These are phyloP conservation scores for Beauveria brongniartii DNA, from an alignment of 2,329 filamentous ascomycete genomes.

Conservation along the genomic window DNA sequence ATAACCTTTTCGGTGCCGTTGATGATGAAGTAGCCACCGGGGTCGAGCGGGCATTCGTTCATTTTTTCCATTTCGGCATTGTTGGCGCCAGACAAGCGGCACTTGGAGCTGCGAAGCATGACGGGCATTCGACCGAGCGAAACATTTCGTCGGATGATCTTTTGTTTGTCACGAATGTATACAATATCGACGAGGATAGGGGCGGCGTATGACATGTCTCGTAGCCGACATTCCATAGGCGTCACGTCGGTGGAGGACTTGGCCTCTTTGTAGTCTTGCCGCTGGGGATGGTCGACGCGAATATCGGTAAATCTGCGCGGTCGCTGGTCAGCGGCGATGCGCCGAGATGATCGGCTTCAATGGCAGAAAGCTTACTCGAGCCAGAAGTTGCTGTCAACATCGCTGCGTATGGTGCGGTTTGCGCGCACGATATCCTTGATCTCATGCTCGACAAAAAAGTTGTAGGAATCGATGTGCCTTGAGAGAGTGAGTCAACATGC, in stretches of 20 bases:
- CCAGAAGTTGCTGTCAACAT: conserved; percentile 88
- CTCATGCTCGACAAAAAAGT: conserved; percentile 94
- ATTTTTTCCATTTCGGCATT: conserved; percentile 84
- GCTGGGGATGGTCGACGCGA: conserved; percentile 72
- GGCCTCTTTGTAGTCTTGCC: conserved; percentile 65
- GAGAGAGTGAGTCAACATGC: conserved; percentile 6
- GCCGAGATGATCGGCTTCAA: not conserved
- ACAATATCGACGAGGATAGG: conserved; percentile 89
- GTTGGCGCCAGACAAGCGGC: conserved; percentile 72
- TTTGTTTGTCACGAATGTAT: conserved; percentile 74
- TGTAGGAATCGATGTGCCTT: conserved; percentile 91
- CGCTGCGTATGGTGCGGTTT: conserved; percentile 80
- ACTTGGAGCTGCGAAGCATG: conserved; percentile 95
- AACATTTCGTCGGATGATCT: conserved; percentile 66
- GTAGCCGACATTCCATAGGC: conserved; percentile 90
- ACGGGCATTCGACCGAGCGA: conserved; percentile 87
- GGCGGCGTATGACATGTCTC: conserved; percentile 96
- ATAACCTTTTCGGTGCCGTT: conserved; percentile 98
- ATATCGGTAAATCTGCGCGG: conserved; percentile 66
- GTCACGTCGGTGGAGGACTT: conserved; percentile 69
- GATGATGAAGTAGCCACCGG: conserved; percentile 96
- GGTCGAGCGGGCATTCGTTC: conserved; percentile 93
- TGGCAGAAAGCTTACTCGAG: conserved; percentile 50
- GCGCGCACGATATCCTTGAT: conserved; percentile 94
- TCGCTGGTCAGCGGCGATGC: not conserved